Percentiles rank a stretch among this genome's conserved stretches.
Evolutionary conservation across 768 basidiomycete genomes (phyloP).

Genomic region (Epithele typhae): DNA sequence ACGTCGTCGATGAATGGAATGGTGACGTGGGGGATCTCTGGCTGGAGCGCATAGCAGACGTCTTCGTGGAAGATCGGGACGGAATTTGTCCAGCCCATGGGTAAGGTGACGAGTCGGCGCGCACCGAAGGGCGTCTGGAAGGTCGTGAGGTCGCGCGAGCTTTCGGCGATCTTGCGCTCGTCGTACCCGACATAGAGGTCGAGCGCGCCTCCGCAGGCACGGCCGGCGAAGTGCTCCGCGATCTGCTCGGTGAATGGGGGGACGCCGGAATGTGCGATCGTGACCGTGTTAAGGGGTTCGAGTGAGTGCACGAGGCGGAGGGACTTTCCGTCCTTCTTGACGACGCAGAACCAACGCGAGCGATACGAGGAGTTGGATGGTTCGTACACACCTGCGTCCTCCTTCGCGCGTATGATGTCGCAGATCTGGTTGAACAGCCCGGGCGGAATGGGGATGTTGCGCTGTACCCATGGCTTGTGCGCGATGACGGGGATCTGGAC

Average conservation of each 20-base stretch:
- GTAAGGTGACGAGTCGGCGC: conserved; percentile 27
- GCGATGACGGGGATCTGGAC: conserved; percentile 30
- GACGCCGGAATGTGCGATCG: conserved; percentile 12
- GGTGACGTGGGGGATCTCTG: conserved; percentile 35
- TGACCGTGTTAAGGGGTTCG: conserved; percentile 22
- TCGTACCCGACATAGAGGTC: conserved; percentile 32
- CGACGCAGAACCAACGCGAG: conserved; percentile 36
- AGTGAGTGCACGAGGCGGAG: conserved; percentile 22
- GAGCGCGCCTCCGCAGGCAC: conserved; percentile 18
- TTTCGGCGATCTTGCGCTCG: conserved; percentile 24
- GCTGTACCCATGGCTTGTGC: conserved; percentile 23
- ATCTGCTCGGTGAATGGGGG: conserved; percentile 15
- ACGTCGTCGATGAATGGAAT: conserved; percentile 38
- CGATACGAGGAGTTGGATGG: conserved; percentile 35
- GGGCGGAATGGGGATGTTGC: conserved; percentile 24
- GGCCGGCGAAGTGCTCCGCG: conserved; percentile 12
- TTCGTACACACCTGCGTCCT: conserved; percentile 37
- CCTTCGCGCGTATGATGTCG: conserved; percentile 31
- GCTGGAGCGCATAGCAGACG: conserved; percentile 17
- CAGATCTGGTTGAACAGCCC: conserved; percentile 26
- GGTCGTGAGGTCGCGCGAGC: conserved; percentile 34
- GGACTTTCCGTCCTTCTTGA: conserved; percentile 22
- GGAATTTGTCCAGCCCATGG: conserved; percentile 41
- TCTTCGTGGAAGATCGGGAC: conserved; percentile 38
- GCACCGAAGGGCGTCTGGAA: conserved; percentile 37